phyloP scores from a whole-genome alignment of 805 yeast genomes.

The Metschnikowia corniflorae region DNA sequence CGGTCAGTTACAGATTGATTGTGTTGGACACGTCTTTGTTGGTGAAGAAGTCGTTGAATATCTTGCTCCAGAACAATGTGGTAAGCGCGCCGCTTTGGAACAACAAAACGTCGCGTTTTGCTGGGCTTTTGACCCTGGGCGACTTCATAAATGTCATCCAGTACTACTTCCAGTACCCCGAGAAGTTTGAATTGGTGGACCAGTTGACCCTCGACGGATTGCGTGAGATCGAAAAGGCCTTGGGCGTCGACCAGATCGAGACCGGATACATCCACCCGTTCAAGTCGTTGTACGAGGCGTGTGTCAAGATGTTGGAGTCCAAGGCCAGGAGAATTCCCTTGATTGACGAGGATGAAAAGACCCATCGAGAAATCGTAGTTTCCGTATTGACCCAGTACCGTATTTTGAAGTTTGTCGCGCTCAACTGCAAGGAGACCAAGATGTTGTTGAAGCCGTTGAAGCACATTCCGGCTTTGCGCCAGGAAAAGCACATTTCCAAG shows the following conservation, averaged over 20 bases:
- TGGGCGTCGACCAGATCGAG: constrained; percentile 83
- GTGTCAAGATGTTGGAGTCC: constrained; percentile 83
- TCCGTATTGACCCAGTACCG: constrained; percentile 94
- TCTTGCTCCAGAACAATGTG: constrained; percentile 85
- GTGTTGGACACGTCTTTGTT: constrained; percentile 89
- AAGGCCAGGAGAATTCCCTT: constrained; percentile 91
- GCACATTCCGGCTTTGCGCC: constrained; percentile 64
- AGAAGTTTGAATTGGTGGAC: constrained; percentile 83
- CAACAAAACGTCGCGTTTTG: constrained; percentile 81
- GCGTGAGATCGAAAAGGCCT: constrained; percentile 79
- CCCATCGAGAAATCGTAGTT: constrained; percentile 90
- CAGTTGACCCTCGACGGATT: constrained; percentile 80
- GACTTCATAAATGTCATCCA: constrained; percentile 95
- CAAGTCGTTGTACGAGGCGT: constrained; percentile 85
- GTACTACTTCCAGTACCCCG: constrained; percentile 87
- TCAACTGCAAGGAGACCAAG: constrained; percentile 92
- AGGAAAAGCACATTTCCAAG: constrained; percentile 54
- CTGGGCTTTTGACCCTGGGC: constrained; percentile 86
- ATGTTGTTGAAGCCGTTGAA: constrained; percentile 73
- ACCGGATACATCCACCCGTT: constrained; percentile 88
- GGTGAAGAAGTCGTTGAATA: constrained; percentile 87
- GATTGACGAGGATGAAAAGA: constrained; percentile 89
- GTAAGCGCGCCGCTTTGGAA: constrained; percentile 98
- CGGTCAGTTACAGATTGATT: constrained; percentile 88
- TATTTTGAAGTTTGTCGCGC: constrained; percentile 89